Conservation (phyloP, 2,329 filamentous ascomycete species). For the Epichloe uncinata region DNA sequence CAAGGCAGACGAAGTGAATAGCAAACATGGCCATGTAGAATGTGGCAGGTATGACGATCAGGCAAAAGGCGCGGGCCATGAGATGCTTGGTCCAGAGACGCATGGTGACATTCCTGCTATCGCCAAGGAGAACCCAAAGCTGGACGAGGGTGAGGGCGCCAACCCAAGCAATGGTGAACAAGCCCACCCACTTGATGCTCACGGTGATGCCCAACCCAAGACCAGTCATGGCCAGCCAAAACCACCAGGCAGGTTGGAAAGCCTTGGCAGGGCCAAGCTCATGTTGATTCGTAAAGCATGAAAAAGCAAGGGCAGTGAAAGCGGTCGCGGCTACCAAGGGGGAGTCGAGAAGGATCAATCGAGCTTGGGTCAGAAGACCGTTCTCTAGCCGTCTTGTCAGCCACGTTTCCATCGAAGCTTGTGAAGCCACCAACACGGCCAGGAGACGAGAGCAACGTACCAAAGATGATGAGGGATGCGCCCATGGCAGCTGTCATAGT, state of each 20-base stretch:
- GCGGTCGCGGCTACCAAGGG: slow-evolving; percentile 83
- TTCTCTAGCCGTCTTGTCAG: slow-evolving; percentile 54
- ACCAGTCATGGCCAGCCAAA: slow-evolving; percentile 83
- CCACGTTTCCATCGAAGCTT: background rate
- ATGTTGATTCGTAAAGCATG: slow-evolving; percentile 91
- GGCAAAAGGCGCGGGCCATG: slow-evolving; percentile 76
- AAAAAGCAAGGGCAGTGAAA: slow-evolving; percentile 79
- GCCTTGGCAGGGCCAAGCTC: slow-evolving; percentile 82
- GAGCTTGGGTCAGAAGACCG: slow-evolving; percentile 85
- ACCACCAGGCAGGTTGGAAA: slow-evolving; percentile 90
- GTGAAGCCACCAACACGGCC: background rate
- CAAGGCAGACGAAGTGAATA: slow-evolving; percentile 86
- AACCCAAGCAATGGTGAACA: slow-evolving; percentile 98
- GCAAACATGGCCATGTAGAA: slow-evolving; percentile 98
- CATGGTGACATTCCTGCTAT: slow-evolving; percentile 71
- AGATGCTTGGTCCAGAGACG: slow-evolving; percentile 90
- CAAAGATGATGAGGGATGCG: slow-evolving; percentile 78
- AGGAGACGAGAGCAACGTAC: slow-evolving; percentile 35
- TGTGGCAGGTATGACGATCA: slow-evolving; percentile 74
- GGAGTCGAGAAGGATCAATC: slow-evolving; percentile 90
- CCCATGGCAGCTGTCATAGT: slow-evolving; percentile 76
- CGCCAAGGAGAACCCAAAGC: slow-evolving; percentile 88
- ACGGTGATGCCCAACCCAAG: slow-evolving; percentile 77
- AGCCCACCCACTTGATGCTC: slow-evolving; percentile 97
- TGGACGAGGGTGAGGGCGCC: slow-evolving; percentile 81